Evolutionary conservation across 2,329 filamentous ascomycete genomes (phyloP).

Genomic region (Ophiostoma perfectum): DNA sequence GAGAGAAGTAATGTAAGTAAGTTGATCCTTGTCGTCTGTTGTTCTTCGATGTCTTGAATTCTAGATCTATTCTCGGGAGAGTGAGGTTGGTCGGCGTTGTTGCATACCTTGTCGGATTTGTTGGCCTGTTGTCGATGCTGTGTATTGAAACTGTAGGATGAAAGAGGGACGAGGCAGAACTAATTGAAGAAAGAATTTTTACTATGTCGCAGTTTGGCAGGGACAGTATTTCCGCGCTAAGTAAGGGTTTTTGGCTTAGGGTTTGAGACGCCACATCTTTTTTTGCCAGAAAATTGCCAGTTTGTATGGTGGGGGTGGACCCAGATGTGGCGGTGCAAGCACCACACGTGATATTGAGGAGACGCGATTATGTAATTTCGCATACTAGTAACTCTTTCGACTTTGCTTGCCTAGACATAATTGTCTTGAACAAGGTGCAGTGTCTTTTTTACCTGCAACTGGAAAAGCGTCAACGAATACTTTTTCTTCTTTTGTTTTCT

Average conservation of each 20-base stretch:
- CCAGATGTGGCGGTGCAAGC: constrained; percentile 16
- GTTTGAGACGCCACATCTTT: constrained; percentile 19
- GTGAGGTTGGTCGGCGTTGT: background rate
- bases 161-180: constrained; percentile 14
- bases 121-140: constrained; percentile 21
- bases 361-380: background rate
- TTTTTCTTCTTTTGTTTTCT: too few relatives aligned
- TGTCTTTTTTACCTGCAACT: too few relatives aligned
- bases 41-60: background rate
- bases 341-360: background rate
- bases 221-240: constrained; percentile 17
- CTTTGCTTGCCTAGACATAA: too few relatives aligned
- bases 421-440: background rate
- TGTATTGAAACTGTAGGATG: constrained; percentile 14
- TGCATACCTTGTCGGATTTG: constrained; percentile 24
- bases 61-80: background rate
- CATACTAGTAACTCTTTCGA: too few relatives aligned
- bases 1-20: constrained; percentile 26
- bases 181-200: constrained; percentile 22
- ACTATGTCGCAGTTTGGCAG: constrained; percentile 16
- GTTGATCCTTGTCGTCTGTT: constrained; percentile 1
- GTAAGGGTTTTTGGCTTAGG: constrained; percentile 22
- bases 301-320: background rate
- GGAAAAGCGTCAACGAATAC: too few relatives aligned
- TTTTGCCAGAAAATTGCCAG: constrained; percentile 15